Evolutionary conservation across 2,329 filamentous ascomycete species (phyloP).

Genomic region (Fusarium longipes): DNA sequence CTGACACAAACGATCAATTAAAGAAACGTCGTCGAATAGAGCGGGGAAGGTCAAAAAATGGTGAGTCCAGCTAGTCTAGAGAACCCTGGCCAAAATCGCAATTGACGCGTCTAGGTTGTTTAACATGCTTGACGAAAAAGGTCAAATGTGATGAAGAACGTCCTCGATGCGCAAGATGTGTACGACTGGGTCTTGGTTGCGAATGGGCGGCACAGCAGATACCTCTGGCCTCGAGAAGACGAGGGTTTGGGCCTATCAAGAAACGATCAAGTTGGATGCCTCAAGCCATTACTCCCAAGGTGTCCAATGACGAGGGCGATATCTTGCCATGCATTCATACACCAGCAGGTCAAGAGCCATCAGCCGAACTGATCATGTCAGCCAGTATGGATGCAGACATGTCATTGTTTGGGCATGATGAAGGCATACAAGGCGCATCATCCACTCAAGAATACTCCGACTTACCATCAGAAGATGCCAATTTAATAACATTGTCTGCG

Average conservation of each 20-base stretch:
- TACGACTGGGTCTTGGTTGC: background rate
- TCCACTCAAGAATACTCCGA: background rate
- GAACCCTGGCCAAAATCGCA: background rate
- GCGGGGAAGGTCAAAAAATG: constrained; percentile 24
- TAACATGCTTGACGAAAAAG: constrained; percentile 8
- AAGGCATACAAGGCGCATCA: background rate
- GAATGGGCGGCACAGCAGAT: background rate
- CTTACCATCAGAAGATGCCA: background rate
- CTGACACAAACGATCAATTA: background rate
- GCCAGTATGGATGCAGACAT: accelerated
- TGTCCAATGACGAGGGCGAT: background rate
- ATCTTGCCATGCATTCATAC: background rate
- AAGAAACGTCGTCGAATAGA: constrained; percentile 17
- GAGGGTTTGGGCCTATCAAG: constrained; percentile 5
- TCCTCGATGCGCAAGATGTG: constrained; percentile 2
- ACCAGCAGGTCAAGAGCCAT: background rate
- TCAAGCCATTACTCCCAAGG: background rate
- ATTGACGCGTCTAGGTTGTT: constrained; percentile 9
- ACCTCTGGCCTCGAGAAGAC: constrained; percentile 13
- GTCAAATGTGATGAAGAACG: constrained; percentile 17
- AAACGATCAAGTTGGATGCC: constrained; percentile 2
- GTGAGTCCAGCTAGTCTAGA: background rate
- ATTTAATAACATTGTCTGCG: background rate
- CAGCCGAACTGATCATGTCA: background rate
- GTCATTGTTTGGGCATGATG: background rate